Evolutionary conservation across 1,139 yeast genomes (phyloP).

Genomic region (Saccharomycopsis hybrid): DNA sequence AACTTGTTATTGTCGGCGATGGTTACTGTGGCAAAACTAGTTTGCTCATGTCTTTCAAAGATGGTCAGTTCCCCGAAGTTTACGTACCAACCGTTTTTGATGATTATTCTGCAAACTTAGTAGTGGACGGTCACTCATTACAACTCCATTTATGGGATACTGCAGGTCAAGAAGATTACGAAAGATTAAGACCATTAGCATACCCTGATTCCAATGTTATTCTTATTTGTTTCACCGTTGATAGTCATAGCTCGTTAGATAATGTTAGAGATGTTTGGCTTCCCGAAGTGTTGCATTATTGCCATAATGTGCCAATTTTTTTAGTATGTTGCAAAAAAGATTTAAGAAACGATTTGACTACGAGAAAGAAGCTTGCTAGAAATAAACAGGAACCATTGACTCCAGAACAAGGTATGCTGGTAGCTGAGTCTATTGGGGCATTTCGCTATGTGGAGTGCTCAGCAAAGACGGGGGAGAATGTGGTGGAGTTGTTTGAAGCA

Average conservation of each 20-base stretch:
- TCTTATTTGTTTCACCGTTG: conserved; percentile 85
- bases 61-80: conserved; percentile 94
- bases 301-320: conserved; percentile 92
- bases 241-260: conserved; percentile 85
- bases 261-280: conserved; percentile 96
- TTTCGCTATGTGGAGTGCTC: conserved; percentile 87
- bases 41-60: conserved; percentile 79
- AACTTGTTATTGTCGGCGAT: conserved; percentile 80
- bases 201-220: conserved; percentile 93
- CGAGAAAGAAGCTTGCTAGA: conserved; percentile 58
- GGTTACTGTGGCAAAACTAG: conserved; percentile 87
- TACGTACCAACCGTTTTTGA: conserved; percentile 95
- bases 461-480: conserved; percentile 88
- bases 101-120: conserved; percentile 91
- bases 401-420: conserved; percentile 72
- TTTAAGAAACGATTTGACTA: conserved; percentile 74
- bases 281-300: conserved; percentile 87
- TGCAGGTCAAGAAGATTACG: conserved; percentile 97
- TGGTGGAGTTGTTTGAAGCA: conserved; percentile 84
- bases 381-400: conserved; percentile 64
- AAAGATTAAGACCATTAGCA: conserved; percentile 87
- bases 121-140: conserved; percentile 81
- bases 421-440: conserved; percentile 85
- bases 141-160: conserved; percentile 97
- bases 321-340: conserved; percentile 91